These are phyloP conservation scores for Endogone sp. DNA, from an alignment of 192 early-diverging fungal species.

Conservation along the genomic window DNA sequence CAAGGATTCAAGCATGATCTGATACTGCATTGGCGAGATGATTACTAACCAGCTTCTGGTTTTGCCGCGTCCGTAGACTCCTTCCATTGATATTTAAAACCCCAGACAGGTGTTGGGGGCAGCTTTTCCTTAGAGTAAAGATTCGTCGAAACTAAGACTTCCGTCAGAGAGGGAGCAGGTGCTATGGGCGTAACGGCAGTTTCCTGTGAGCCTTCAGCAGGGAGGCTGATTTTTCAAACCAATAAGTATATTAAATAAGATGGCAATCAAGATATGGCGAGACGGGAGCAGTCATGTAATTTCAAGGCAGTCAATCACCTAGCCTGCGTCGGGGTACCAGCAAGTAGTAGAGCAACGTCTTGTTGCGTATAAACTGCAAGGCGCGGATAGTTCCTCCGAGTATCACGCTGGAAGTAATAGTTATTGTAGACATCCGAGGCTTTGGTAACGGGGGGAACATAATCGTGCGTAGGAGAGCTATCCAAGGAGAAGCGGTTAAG, in stretches of 20 bases:
- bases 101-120: constrained; percentile 11
- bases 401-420: constrained; percentile 89
- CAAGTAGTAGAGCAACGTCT: constrained; percentile 67
- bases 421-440: constrained; percentile 74
- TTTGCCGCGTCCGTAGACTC: constrained; percentile 23
- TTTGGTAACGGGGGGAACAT: constrained; percentile 44
- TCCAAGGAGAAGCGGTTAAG: constrained; percentile 8
- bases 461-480: constrained; percentile 50
- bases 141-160: constrained; percentile 23
- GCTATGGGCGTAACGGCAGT: constrained; percentile 11
- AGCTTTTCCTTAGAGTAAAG: constrained; percentile 15
- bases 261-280: no score
- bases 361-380: constrained; percentile 75
- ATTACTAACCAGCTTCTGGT: constrained; percentile 27
- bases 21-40: no score
- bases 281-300: neutral
- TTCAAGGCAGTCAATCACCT: constrained; percentile 15
- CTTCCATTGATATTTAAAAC: constrained; percentile 25
- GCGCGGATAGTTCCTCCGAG: constrained; percentile 87
- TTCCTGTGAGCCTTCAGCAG: constrained; percentile 13
- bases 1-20: no score
- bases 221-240: constrained; percentile 6
- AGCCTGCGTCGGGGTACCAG: constrained; percentile 24
- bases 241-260: neutral
- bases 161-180: constrained; percentile 22